Evolutionary conservation across 805 yeast genomes (phyloP), one percentile per base, ranked within the genome.

Genomic region (Candida pseudoglaebosa): DNA sequence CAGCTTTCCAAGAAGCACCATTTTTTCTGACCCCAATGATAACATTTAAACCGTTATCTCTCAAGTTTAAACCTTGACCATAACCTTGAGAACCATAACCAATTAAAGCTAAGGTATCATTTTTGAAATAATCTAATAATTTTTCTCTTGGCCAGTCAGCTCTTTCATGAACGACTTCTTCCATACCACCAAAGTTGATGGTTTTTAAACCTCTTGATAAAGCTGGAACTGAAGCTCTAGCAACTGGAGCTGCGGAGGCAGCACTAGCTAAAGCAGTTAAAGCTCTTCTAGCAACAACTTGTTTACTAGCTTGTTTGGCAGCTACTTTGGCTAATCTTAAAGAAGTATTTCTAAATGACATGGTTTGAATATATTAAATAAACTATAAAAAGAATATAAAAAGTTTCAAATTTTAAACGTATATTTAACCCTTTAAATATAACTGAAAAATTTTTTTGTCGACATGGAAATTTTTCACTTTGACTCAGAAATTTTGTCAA

Each of bases 71-170:
- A 73, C 97, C 98, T 78, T 93, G 99, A 67, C 99, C 99, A 80
- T 93, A 91, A 79, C 99, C 99, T 77, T 93, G 99, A 53, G 99
- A 91, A 66, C 99, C 99, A 82, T 93, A 93, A 73, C 99, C 99
- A 56, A 93, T 90, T 62, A 93, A 74, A 54, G 99, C 98, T 63
- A 93, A 76, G 46, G 99, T 93, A 70, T 93, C 98, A 71, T 90
- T 76, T 81, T 93, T 91, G 89, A 93, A 93, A 80, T 90, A 93
- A 61, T 88, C 90, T 49, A 83, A 78, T 61, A 93, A 78, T 78
- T 86, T 91, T 75, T 91, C 98, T 69, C 84, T 79, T 73, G 99
- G 99, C 99, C 99, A 93, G 85, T 93, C 99, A 59, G 89, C 83
- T 74, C 99, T 87, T 79, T 93, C 98, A 78, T 93, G 91, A 54